These are phyloP conservation scores for Amanita molliuscula DNA, from an alignment of 768 basidiomycete species.

Conservation along the genomic window DNA sequence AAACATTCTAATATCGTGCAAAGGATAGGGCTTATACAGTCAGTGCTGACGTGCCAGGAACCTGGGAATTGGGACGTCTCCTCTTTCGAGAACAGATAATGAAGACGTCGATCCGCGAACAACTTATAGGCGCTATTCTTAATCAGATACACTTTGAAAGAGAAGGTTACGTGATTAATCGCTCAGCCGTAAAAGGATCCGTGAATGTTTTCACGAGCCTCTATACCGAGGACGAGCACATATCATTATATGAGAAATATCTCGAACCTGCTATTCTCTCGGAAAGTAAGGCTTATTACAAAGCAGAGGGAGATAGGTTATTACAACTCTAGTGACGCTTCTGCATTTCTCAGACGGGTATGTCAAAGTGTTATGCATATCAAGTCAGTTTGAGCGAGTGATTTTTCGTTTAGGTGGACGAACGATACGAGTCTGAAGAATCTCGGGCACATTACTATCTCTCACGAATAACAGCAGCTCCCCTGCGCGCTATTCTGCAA, in stretches of 20 bases:
- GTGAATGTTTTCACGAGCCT: slow-evolving; percentile 78
- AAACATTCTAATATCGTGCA: background rate
- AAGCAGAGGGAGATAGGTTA: slow-evolving; percentile 58
- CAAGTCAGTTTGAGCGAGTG: slow-evolving; percentile 8
- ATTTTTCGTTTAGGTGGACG: slow-evolving; percentile 50
- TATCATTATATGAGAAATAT: slow-evolving; percentile 70
- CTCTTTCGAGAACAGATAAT: slow-evolving; percentile 82
- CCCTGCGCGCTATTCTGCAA: slow-evolving; percentile 69
- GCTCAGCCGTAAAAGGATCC: slow-evolving; percentile 83
- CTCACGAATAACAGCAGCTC: slow-evolving; percentile 56
- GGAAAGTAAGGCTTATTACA: slow-evolving; percentile 75
- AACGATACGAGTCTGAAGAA: slow-evolving; percentile 73
- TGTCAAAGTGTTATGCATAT: slow-evolving; percentile 17
- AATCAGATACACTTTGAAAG: slow-evolving; percentile 86
- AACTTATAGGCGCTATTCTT: slow-evolving; percentile 74
- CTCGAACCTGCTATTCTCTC: slow-evolving; percentile 75
- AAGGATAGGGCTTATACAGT: slow-evolving; percentile 90
- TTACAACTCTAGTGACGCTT: slow-evolving; percentile 67
- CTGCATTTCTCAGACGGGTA: slow-evolving; percentile 75
- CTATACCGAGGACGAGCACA: slow-evolving; percentile 33
- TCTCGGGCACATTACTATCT: slow-evolving; percentile 82
- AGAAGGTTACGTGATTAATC: slow-evolving; percentile 82
- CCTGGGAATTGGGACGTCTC: slow-evolving; percentile 70
- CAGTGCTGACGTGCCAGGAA: slow-evolving; percentile 63
- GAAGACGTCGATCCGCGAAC: slow-evolving; percentile 69